These are phyloP conservation scores for Echria macrotheca DNA, from an alignment of 495 filamentous ascomycete species.

Conservation along the genomic window DNA sequence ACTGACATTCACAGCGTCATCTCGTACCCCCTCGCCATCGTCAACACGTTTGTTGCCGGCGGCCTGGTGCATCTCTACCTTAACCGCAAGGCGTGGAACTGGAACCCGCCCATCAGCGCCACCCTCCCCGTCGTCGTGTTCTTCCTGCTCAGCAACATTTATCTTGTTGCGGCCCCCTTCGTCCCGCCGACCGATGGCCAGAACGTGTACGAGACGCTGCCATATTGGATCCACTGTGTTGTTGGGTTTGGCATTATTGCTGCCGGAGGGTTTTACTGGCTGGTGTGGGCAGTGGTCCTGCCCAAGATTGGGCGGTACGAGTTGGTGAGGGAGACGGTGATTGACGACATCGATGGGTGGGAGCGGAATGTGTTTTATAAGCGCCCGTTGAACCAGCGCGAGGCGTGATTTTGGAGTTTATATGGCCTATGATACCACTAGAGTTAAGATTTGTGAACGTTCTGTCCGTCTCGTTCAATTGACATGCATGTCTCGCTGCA, in stretches of 20 bases:
- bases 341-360: conserved; percentile 40
- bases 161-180: conserved; percentile 41
- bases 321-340: conserved; percentile 48
- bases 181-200: conserved; percentile 37
- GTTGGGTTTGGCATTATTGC: conserved; percentile 40
- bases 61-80: conserved; percentile 55
- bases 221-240: conserved; percentile 45
- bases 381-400: no score
- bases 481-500: no score
- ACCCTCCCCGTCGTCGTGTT: conserved; percentile 40
- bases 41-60: conserved; percentile 53
- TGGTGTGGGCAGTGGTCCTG: conserved; percentile 60
- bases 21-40: conserved; percentile 55
- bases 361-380: conserved; percentile 32
- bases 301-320: conserved; percentile 54
- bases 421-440: no score
- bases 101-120: conserved; percentile 40
- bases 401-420: no score
- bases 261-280: conserved; percentile 60
- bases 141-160: conserved; percentile 45
- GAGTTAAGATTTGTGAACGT: no score
- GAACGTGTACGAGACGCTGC: conserved; percentile 37
- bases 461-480: no score
- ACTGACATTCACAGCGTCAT: conserved; percentile 41
- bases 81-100: conserved; percentile 36